Base-by-base conservation (phyloP, 805 yeast genomes). In the Kluyveromyces wickerhamii region DNA sequence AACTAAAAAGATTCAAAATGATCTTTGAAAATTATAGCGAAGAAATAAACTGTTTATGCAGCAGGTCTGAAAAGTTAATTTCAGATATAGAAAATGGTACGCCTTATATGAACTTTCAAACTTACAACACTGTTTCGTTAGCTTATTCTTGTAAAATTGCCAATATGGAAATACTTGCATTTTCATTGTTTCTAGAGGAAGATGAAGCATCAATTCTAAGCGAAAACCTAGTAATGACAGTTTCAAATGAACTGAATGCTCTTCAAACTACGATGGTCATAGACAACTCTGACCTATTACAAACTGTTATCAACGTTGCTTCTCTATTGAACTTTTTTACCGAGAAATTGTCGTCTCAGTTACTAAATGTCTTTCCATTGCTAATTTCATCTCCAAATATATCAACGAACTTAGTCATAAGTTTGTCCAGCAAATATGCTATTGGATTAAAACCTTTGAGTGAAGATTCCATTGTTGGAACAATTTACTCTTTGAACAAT, bases 401-500 rank as follows among this genome's bases (percentile, higher is more conserved):
- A 35, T 48, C 65, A 6, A 44, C 63, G 4, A 55, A 52, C 0
- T 62, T 72, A 27, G 78, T 86, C 25, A 53, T 63, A 29, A 59
- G 63, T 5, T 68, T 79, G 2, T 71, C 92, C 1, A 57, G 60
- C 35, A 61, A 73, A 23, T 72, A 87, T 24, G 81, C 88, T 1
- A 55, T 71, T 32, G 86, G 88, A 3, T 64, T 84, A 44, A 72
- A 71, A 37, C 72, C 74, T 7, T 63, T 82, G 35, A 74, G 87
- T 13, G 89, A 86, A 50, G 96, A 87, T 51, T 74, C 84, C 1
- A 77, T 82, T 15, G 83, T 87, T 7, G 79, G 95, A 6, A 72
- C 89, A 1, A 76, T 92, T 34, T 92, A 92, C 59, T 77, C 94
- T 0, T 66, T 89, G 43, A 75, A 83, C 13, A 92, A 92, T 52